Percentiles rank a stretch among this genome's conserved stretches.
phyloP scores from a whole-genome alignment of 2,329 filamentous ascomycete species.

The Aspergillus sp. region DNA sequence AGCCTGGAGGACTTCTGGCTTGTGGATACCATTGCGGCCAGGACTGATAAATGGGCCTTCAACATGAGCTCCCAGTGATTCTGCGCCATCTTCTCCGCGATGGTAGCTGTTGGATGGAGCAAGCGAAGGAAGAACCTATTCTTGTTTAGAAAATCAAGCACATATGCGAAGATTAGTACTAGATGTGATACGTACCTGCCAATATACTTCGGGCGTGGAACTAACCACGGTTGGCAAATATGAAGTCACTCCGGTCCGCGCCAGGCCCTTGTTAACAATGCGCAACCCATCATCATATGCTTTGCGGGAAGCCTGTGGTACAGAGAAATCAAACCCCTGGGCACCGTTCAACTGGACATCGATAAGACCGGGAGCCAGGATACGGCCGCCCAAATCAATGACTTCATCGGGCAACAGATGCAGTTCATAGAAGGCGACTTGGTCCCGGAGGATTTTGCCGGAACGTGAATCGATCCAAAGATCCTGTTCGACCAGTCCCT shows the following conservation, averaged over 20 bases:
- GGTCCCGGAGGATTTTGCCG: slow-evolving; percentile 71
- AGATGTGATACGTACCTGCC: slow-evolving; percentile 47
- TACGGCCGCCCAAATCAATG: slow-evolving; percentile 74
- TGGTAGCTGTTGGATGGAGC: slow-evolving; percentile 61
- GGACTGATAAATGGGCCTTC: slow-evolving; percentile 84
- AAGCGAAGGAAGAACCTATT: slow-evolving; percentile 62
- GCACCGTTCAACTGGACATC: slow-evolving; percentile 89
- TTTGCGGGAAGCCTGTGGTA: slow-evolving; percentile 58
- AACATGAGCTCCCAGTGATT: slow-evolving; percentile 83
- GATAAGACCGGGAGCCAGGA: slow-evolving; percentile 78
- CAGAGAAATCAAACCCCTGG: slow-evolving; percentile 87
- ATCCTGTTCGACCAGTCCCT: slow-evolving; percentile 64
- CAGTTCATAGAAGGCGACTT: slow-evolving; percentile 49
- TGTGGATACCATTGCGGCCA: slow-evolving; percentile 81
- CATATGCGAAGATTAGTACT: too few species aligned
- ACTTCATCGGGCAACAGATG: slow-evolving; percentile 58
- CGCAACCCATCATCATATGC: slow-evolving; percentile 67
- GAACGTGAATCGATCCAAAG: slow-evolving; percentile 81
- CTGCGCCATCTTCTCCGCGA: slow-evolving; percentile 61
- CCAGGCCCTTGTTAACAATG: slow-evolving; percentile 63
- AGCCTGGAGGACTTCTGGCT: slow-evolving; percentile 61
- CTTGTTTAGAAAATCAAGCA: neutral
- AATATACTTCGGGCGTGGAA: slow-evolving; percentile 73
- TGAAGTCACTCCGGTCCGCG: slow-evolving; percentile 76
- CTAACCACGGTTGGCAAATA: slow-evolving; percentile 76